These are phyloP conservation scores for Metroxylon sagu DNA, from an alignment of 176 grass and related monocot genomes.

Conservation along the genomic window DNA sequence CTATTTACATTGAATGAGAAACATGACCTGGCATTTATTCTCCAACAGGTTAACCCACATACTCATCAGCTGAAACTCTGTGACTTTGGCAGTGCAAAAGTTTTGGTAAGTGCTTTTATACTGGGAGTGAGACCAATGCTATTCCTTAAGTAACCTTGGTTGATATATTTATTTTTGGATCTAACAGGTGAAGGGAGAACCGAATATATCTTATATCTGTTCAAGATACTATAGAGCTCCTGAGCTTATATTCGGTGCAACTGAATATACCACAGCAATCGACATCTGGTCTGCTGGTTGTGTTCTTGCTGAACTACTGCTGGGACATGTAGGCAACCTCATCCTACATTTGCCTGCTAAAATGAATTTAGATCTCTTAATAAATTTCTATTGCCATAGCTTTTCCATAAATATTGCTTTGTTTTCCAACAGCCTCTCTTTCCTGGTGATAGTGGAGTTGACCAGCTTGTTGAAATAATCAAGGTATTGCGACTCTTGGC, in stretches of 20 bases:
- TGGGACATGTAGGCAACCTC: constrained; percentile 47
- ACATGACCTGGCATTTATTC: too few relatives aligned
- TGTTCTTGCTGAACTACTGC: constrained; percentile 77
- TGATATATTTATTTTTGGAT: constrained; percentile 4
- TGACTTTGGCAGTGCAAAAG: constrained; percentile 83
- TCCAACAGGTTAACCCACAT: constrained; percentile 67
- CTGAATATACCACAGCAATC: constrained; percentile 80
- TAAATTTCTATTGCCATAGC: too few relatives aligned
- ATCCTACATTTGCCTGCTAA: too few relatives aligned
- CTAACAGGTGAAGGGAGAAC: constrained; percentile 66
- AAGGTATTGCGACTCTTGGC: constrained; percentile 31
- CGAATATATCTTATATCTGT: constrained; percentile 93
- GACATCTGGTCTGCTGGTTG: constrained; percentile 90
- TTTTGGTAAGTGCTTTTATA: constrained; percentile 39
- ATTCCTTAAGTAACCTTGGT: too few relatives aligned
- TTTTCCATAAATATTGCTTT: neutral
- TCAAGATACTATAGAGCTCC: constrained; percentile 92
- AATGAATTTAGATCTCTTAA: too few relatives aligned
- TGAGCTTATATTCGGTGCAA: constrained; percentile 87
- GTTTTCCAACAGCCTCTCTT: constrained; percentile 64
- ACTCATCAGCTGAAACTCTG: constrained; percentile 77
- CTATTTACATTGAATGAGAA: too few relatives aligned
- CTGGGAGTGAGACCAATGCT: too few relatives aligned
- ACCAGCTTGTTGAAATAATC: constrained; percentile 88
- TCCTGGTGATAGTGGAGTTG: constrained; percentile 74